These are phyloP conservation scores for Pyricularia sp. DNA, from an alignment of 2,329 filamentous ascomycete species.

Conservation along the genomic window DNA sequence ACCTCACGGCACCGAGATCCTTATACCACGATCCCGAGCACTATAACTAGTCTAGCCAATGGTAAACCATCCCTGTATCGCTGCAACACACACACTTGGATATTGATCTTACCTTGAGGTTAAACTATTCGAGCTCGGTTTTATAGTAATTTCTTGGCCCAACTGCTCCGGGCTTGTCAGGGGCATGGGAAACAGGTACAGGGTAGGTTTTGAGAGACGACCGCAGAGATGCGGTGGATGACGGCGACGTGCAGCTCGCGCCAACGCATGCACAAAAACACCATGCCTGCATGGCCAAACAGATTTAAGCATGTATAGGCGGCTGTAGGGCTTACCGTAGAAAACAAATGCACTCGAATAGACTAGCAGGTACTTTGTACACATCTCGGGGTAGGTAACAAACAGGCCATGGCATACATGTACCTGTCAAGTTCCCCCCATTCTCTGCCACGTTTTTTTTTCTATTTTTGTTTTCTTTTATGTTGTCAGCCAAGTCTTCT, in stretches of 20 bases:
- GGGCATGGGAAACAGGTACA: neutral
- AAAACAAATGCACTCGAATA: too few species aligned
- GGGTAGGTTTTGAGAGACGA: neutral
- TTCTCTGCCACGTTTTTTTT: too few species aligned
- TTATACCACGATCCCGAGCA: neutral
- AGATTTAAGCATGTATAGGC: too few species aligned
- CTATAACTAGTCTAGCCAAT: neutral
- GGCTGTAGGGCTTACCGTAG: too few species aligned
- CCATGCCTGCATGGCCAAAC: too few species aligned
- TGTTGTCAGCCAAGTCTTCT: too few species aligned
- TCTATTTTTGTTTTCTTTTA: too few species aligned
- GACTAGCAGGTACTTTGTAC: too few species aligned
- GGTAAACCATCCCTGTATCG: neutral
- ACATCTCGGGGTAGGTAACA: too few species aligned
- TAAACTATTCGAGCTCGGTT: too few species aligned
- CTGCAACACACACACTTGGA: neutral
- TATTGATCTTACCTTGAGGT: neutral
- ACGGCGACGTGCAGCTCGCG: neutral
- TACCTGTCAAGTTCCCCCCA: too few species aligned
- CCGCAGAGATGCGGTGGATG: neutral
- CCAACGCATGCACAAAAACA: neutral
- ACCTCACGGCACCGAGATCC: neutral
- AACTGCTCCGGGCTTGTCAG: neutral
- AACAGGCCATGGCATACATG: too few species aligned
- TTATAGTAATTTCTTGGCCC: neutral